Evolutionary conservation across 768 basidiomycete species (phyloP).

Genomic region (Lentinula boryana): DNA sequence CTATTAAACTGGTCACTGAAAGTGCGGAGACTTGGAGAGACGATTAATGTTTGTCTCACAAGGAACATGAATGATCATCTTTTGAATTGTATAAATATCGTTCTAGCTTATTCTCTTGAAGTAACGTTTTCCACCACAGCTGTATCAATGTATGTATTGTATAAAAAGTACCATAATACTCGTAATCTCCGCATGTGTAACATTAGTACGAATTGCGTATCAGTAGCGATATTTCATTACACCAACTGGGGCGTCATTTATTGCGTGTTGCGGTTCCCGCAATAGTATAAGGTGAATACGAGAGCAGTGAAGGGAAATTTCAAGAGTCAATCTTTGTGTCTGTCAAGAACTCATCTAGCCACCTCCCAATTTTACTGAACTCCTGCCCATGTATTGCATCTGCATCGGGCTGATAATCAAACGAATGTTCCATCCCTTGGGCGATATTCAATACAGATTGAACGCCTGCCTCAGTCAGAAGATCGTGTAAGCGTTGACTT

Average conservation of each 20-base stretch:
- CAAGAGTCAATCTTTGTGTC: neutral
- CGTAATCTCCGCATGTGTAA: neutral
- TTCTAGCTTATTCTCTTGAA: too few relatives aligned
- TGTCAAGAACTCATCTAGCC: conserved; percentile 13
- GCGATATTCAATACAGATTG: conserved; percentile 17
- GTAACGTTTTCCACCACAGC: neutral
- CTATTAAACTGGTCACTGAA: conserved; percentile 1
- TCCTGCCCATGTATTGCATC: conserved; percentile 18
- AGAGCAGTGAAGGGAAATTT: neutral
- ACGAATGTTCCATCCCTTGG: conserved; percentile 29
- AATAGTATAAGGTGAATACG: too few relatives aligned
- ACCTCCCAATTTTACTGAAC: conserved; percentile 12
- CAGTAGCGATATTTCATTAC: too few relatives aligned
- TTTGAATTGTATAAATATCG: too few relatives aligned
- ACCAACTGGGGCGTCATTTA: too few relatives aligned
- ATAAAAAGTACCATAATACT: neutral
- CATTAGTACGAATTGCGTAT: neutral
- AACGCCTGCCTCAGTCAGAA: conserved; percentile 22
- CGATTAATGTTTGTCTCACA: neutral
- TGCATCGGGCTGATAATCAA: conserved; percentile 27
- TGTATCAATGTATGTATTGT: neutral
- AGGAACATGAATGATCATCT: too few relatives aligned
- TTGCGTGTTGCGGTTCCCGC: too few relatives aligned
- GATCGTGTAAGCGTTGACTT: conserved; percentile 19
- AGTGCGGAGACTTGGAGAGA: neutral